Base-by-base conservation (phyloP, 2,329 filamentous ascomycete species). In the Talaromyces pinophilus region DNA sequence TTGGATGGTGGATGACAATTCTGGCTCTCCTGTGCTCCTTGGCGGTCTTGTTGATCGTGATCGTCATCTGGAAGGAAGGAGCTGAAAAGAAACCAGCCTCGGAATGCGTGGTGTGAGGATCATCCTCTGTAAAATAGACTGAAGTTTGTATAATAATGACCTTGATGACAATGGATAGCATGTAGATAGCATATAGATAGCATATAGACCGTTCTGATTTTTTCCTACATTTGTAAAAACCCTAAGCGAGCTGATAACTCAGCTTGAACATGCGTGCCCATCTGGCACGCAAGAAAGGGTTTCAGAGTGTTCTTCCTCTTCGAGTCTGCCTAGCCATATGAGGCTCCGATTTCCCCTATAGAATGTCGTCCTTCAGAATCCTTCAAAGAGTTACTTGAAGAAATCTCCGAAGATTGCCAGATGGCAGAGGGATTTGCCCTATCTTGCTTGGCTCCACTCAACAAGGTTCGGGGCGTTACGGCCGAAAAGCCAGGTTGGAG, bases 1-100 rank as follows among this genome's bases (percentile, higher is more conserved):
- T 63, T 55, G 61, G 61, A 42, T 63, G 61, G 61, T 63, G 46
- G 46, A 55, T 63, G 61, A 55, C 30, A 15, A 52, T 62, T 52
- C 28, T 62, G 19, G 60, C 44, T 3, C 6, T 62, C 6, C 15
- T 62, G 28, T 62, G 60, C 48, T 63, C 61, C 13, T 33, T 63
- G 30, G 61, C 46, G 33, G 50, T 55, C 10, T 8, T 63, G 15
- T 63, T 63, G 2, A 22, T 55, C 13, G 61, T 63, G 33, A 17
- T 63, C 8, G 61, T 63, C 55, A 25, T 55, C 15, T 55, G 61
- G 61, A 63, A 13, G 48, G 48, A 63, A 50, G 48, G 48, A 28
- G 11, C 22, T 50, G 48, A 50, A 50, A 50, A 50, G 48, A 50
- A 25, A 15, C 22, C 48, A 28, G 48, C 11, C 48, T 17, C 22